Percentiles rank a stretch among this genome's conserved stretches.
Conservation (phyloP, 2,329 filamentous ascomycete species). For the Tympanopsis confertula region DNA sequence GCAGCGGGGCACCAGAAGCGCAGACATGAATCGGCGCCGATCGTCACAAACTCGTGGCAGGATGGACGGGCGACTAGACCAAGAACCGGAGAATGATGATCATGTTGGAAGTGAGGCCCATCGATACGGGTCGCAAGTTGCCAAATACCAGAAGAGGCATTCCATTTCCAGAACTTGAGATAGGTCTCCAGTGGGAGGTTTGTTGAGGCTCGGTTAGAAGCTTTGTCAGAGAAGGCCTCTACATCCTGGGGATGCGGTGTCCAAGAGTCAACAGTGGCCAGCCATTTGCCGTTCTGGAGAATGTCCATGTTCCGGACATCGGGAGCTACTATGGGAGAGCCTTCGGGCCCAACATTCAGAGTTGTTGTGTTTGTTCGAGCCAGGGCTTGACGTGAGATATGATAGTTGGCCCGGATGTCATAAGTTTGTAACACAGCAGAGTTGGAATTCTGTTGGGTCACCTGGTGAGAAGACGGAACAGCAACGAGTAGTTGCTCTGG, state of each 20-base stretch:
- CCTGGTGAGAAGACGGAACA: constrained; percentile 35
- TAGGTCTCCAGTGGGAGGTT: constrained; percentile 31
- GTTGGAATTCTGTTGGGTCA: constrained; percentile 12
- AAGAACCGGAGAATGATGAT: constrained; percentile 30
- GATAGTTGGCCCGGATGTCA: constrained; percentile 37
- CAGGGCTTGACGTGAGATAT: constrained; percentile 46
- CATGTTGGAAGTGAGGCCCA: constrained; percentile 32
- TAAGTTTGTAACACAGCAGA: constrained; percentile 43
- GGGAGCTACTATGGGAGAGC: constrained; percentile 39
- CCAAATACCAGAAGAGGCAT: constrained; percentile 36
- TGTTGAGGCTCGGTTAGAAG: constrained; percentile 12
- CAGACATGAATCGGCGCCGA: constrained; percentile 42
- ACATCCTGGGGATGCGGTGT: constrained; percentile 36
- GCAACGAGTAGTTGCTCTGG: constrained; percentile 25
- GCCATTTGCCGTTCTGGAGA: constrained; percentile 45
- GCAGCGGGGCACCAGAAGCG: constrained; percentile 44
- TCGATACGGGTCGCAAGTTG: constrained; percentile 46
- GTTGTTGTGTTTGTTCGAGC: constrained; percentile 50
- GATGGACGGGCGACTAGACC: constrained; percentile 36
- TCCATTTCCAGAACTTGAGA: constrained; percentile 52
- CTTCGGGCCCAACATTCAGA: constrained; percentile 41
- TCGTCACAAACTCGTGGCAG: constrained; percentile 39
- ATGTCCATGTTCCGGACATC: constrained; percentile 39
- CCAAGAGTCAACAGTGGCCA: constrained; percentile 54
- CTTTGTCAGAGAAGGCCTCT: constrained; percentile 27